phyloP scores from a whole-genome alignment of 805 yeast species.

The Ogataea parapolymorpha region DNA sequence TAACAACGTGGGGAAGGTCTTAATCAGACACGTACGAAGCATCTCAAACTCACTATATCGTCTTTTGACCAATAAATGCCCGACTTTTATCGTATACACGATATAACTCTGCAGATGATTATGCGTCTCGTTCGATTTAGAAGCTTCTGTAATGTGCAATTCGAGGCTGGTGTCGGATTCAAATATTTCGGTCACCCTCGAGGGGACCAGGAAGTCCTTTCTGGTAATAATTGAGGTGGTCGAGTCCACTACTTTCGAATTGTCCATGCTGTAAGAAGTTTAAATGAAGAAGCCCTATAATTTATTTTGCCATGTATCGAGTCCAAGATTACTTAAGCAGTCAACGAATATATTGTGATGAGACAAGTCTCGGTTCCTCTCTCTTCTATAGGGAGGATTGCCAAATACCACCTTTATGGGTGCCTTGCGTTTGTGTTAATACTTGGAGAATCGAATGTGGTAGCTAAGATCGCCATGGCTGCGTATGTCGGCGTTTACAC shows the following conservation, averaged over 20 bases:
- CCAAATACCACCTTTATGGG: slow-evolving; percentile 11
- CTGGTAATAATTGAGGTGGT: slow-evolving; percentile 19
- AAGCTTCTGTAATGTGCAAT: slow-evolving; percentile 66
- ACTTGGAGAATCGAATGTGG: slow-evolving; percentile 22
- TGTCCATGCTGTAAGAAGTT: slow-evolving; percentile 4
- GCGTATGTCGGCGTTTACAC: slow-evolving; percentile 26
- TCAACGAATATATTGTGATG: slow-evolving; percentile 7
- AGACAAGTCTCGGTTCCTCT: slow-evolving; percentile 6
- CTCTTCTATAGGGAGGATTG: slow-evolving; percentile 17
- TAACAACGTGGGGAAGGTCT: slow-evolving; percentile 73
- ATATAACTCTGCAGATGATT: slow-evolving; percentile 48
- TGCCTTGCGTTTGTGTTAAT: slow-evolving; percentile 13
- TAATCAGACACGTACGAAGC: slow-evolving; percentile 64
- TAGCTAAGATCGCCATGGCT: slow-evolving; percentile 30
- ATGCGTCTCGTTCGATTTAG: slow-evolving; percentile 78
- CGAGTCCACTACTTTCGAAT: slow-evolving; percentile 17
- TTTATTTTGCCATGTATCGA: slow-evolving; percentile 4
- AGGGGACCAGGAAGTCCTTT: slow-evolving; percentile 21
- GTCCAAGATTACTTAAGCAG: slow-evolving; percentile 4
- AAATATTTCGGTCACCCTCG: slow-evolving; percentile 26
- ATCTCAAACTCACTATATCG: slow-evolving; percentile 92
- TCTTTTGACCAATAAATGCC: slow-evolving; percentile 61
- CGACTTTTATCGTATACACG: slow-evolving; percentile 76
- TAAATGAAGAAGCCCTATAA: background rate
- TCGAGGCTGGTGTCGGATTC: slow-evolving; percentile 14